Evolutionary conservation across 768 basidiomycete genomes (phyloP).

Genomic region (Psilocybe azurescens): DNA sequence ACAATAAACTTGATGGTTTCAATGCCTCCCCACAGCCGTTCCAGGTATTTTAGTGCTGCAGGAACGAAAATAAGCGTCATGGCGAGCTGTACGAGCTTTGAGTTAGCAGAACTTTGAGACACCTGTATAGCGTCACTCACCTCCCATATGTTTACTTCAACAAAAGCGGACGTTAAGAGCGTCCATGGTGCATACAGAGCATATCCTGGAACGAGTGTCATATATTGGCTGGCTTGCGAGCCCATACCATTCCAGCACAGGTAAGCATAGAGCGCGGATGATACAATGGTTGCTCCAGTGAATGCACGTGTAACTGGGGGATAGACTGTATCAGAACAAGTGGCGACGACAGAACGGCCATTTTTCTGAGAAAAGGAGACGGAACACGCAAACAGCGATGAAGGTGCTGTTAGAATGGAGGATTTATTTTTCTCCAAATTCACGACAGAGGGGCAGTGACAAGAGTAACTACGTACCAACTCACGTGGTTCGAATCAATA

Average conservation of each 20-base stretch:
- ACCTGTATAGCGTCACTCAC: conserved; percentile 48
- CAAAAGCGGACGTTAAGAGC: conserved; percentile 84
- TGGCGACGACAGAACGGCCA: conserved; percentile 82
- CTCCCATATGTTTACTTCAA: conserved; percentile 85
- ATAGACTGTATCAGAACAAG: conserved; percentile 70
- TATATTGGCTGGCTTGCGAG: conserved; percentile 58
- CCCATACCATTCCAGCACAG: conserved; percentile 56
- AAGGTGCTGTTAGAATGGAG: conserved; percentile 9
- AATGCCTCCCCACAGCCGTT: conserved; percentile 90
- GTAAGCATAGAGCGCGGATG: conserved; percentile 68
- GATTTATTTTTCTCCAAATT: conserved; percentile 19
- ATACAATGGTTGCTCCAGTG: conserved; percentile 61
- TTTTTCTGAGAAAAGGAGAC: conserved; percentile 34
- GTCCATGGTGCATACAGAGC: conserved; percentile 93
- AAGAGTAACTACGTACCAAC: conserved; percentile 7
- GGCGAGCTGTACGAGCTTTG: conserved; percentile 60
- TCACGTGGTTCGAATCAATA: conserved; percentile 17
- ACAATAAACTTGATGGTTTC: conserved; percentile 88
- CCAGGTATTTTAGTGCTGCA: conserved; percentile 86
- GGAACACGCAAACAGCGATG: conserved; percentile 17
- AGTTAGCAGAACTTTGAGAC: conserved; percentile 5
- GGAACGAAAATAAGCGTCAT: conserved; percentile 80
- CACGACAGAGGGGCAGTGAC: neutral
- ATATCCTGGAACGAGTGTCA: conserved; percentile 82
- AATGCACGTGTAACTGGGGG: conserved; percentile 83